Percentiles rank a stretch among this genome's conserved stretches.
Evolutionary conservation across 1,284 basidiomycete genomes (phyloP).

Genomic region (Flammula alnicola): DNA sequence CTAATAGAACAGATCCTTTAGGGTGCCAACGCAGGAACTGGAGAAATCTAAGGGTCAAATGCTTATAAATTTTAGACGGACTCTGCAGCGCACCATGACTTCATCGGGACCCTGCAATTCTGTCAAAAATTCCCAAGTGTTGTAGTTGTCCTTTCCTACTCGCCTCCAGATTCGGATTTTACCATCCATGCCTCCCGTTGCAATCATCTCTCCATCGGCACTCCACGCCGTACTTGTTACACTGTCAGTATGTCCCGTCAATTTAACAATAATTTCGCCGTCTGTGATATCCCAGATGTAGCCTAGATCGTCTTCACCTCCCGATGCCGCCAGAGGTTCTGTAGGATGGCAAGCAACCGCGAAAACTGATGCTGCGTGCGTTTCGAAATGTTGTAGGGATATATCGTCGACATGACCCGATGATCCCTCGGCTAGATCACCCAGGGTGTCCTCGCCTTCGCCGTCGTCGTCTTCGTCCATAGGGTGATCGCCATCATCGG

Average conservation of each 20-base stretch:
- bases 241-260: conserved; percentile 93
- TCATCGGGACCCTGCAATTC: conserved; percentile 95
- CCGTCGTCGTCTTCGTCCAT: conserved; percentile 82
- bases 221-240: conserved; percentile 86
- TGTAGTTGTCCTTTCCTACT: conserved; percentile 75
- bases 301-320: conserved; percentile 94
- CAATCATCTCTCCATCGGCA: conserved; percentile 87
- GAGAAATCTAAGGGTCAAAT: conserved; percentile 12
- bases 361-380: conserved; percentile 83
- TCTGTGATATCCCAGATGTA: conserved; percentile 93
- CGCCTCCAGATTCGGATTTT: conserved; percentile 90
- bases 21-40: conserved; percentile 99
- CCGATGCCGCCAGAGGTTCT: conserved; percentile 85
- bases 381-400: conserved; percentile 68
- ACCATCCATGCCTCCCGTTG: conserved; percentile 98
- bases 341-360: conserved; percentile 85
- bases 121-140: conserved; percentile 90
- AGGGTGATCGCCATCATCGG: conserved; percentile 69
- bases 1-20: conserved; percentile 86
- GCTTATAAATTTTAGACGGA: background rate
- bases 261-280: conserved; percentile 80
- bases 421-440: conserved; percentile 42
- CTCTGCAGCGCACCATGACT: conserved; percentile 74
- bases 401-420: conserved; percentile 55
- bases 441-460: conserved; percentile 46